Evolutionary conservation across 2,329 filamentous ascomycete species (phyloP), one percentile per base, ranked within the genome.

Genomic region (Lachnellula subtilissima): DNA sequence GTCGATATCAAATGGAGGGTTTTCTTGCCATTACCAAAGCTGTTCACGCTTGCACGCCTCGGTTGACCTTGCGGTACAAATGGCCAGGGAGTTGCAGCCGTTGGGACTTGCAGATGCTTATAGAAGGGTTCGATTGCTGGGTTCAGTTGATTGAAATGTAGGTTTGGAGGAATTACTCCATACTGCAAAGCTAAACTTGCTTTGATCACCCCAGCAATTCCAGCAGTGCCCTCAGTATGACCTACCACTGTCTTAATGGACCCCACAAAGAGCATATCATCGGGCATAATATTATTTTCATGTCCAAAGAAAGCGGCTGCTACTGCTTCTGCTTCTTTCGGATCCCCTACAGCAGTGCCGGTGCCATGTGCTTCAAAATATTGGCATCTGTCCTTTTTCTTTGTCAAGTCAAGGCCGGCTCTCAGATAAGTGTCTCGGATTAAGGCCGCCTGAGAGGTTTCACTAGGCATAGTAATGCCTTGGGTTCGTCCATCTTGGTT

Each of bases 381-480:
- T 58, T 78, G 76, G 54, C 72, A 75, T 12, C 70, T 69, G 40
- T 76, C 71, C 62, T 5, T 59, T 55, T 0, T 70, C 71, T 15
- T 69, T 2, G 7, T 6, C 8, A 37, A 40, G 52, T 79, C 71
- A 3, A 77, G 69, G 1, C 74, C 79, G 0, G 77, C 69, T 4
- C 65, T 68, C 1, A 36, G 45, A 61, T 83, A 83, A 0, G 76
- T 76, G 12, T 69, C 65, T 49, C 67, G 67, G 54, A 81, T 81
- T 0, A 80, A 63, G 0, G 50, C 56, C 0, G 71, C 67, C 59
- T 82, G 80, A 0, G 78, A 74, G 2, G 61, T 54, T 0, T 70
- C 65, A 50, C 71, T 82, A 0, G 82, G 83, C 68, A 81, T 74
- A 0, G 81, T 84, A 58, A 85, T 78, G 0, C 81, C 81, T 17